Conservation (phyloP, 2,329 filamentous ascomycete genomes). For the Phaeosphaeriaceae sp. region DNA sequence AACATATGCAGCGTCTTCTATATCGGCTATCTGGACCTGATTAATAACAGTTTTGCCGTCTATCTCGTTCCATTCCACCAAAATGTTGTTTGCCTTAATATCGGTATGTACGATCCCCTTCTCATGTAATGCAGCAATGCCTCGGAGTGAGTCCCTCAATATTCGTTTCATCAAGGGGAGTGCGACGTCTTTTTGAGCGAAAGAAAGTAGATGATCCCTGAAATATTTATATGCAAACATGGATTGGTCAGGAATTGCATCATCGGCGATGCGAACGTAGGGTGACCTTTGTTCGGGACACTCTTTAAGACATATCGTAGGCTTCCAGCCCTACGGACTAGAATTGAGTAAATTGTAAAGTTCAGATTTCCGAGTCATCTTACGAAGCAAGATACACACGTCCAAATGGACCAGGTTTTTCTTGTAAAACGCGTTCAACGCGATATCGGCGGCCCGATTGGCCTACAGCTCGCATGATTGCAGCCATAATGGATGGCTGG, state of each 20-base stretch:
- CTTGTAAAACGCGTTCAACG: slow-evolving; percentile 13
- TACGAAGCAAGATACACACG: slow-evolving; percentile 8
- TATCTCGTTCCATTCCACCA: slow-evolving; percentile 49
- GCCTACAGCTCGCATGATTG: slow-evolving; percentile 1
- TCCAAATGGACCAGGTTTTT: slow-evolving; percentile 11
- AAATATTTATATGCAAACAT: slow-evolving; percentile 57
- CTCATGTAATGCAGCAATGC: slow-evolving; percentile 38
- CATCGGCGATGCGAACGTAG: slow-evolving; percentile 32
- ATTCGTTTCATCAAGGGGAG: slow-evolving; percentile 50
- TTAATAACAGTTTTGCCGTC: slow-evolving; percentile 38
- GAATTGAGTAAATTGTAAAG: no score
- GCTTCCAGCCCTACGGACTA: background rate
- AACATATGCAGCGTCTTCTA: slow-evolving; percentile 52
- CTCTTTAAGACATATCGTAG: slow-evolving; percentile 19
- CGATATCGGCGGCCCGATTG: slow-evolving; percentile 3
- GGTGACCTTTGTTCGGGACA: slow-evolving; percentile 10
- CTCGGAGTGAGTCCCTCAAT: slow-evolving; percentile 52
- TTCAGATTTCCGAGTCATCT: background rate
- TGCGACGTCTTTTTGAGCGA: slow-evolving; percentile 51
- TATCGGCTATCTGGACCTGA: slow-evolving; percentile 50
- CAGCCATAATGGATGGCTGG: background rate
- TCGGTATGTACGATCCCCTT: slow-evolving; percentile 35
- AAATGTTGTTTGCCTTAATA: slow-evolving; percentile 55
- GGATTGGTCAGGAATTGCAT: slow-evolving; percentile 53
- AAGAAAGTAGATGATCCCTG: slow-evolving; percentile 51